Evolutionary conservation across 1,284 basidiomycete genomes (phyloP), one percentile per base, ranked within the genome.

Genomic region (Heterobasidion annosum): DNA sequence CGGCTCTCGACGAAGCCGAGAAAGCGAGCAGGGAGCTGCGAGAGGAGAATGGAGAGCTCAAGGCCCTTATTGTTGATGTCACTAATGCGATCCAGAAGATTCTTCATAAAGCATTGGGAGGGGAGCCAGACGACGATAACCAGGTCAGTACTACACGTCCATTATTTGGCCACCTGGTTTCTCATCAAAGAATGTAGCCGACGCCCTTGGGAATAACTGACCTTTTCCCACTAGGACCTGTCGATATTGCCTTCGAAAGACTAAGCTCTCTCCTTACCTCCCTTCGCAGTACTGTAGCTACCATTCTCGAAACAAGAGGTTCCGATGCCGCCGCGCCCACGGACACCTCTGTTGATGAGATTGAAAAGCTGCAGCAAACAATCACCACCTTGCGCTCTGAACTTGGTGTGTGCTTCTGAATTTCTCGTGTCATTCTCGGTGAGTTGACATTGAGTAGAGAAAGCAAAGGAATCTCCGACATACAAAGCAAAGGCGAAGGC

Each of bases 1-100:
- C 79, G 34, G 82, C 89, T 1, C 71, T 94, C 32, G 78, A 84
- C 50, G 83, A 93, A 58, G 81, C 91, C 0, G 87, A 91, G 61
- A 75, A 77, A 47, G 81, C 88, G 0, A 73, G 88, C 43, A 71
- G 73, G 47, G 78, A 81, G 54, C 73, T 93, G 33, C 69, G 76
- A 34, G 82, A 87, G 48, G 90, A 94, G 68, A 91, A 88, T 50
- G 70, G 79, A 52, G 75, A 76, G 35, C 77, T 94, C 55, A 78
- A 84, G 54, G 80, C 78, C 53, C 70, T 92, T n/a, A 67, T 91
- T 2, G 66, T 93, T 34, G 75, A 78, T 34, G 74, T 82, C 3
- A 82, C 84, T 16, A 92, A 92, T 62, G 82, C 84, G 56, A 67
- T 90, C 25, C 81, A 85, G 61, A 72, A 74, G 19, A 70, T 87